Conservation (phyloP, 495 filamentous ascomycete species). For the Staphylotrichum tortipilum region DNA sequence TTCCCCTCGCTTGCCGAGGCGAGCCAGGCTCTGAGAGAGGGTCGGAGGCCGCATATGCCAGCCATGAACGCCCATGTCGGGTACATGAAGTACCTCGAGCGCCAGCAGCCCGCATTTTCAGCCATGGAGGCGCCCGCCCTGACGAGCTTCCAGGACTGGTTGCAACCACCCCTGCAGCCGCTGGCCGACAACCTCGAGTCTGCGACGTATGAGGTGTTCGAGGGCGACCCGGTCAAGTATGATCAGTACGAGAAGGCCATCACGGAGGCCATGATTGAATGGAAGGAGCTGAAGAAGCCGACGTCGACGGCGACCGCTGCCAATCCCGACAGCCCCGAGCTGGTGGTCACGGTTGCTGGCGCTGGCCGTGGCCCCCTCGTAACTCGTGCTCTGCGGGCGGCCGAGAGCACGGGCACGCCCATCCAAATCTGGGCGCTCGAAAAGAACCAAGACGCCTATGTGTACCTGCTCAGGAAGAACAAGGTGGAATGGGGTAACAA, state of each 20-base stretch:
- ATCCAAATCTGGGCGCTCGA: conserved; percentile 88
- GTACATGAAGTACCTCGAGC: conserved; percentile 78
- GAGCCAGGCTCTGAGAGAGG: conserved; percentile 30
- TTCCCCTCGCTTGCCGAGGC: conserved; percentile 63
- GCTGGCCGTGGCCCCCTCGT: conserved; percentile 89
- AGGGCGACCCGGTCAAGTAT: conserved; percentile 97
- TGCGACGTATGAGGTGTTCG: conserved; percentile 97
- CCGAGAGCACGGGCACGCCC: conserved; percentile 59
- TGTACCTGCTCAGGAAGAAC: conserved; percentile 83
- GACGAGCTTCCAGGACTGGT: conserved; percentile 68
- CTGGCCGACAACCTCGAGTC: conserved; percentile 94
- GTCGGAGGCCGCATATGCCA: conserved; percentile 19
- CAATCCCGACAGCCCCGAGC: conserved; percentile 44
- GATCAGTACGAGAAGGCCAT: conserved; percentile 89
- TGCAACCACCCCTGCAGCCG: conserved; percentile 90
- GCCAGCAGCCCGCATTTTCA: conserved; percentile 59
- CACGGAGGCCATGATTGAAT: conserved; percentile 70
- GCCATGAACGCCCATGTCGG: conserved; percentile 52
- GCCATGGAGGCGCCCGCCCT: conserved; percentile 37
- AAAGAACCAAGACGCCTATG: conserved; percentile 97
- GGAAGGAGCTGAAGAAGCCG: conserved; percentile 60
- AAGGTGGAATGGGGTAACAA: conserved; percentile 61
- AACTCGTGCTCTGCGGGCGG: conserved; percentile 72
- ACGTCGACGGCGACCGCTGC: conserved; percentile 43
- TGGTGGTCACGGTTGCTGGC: conserved; percentile 85